Conservation (phyloP, 202 grass and related monocot species). For the Miscanthus sacchariflorus region DNA sequence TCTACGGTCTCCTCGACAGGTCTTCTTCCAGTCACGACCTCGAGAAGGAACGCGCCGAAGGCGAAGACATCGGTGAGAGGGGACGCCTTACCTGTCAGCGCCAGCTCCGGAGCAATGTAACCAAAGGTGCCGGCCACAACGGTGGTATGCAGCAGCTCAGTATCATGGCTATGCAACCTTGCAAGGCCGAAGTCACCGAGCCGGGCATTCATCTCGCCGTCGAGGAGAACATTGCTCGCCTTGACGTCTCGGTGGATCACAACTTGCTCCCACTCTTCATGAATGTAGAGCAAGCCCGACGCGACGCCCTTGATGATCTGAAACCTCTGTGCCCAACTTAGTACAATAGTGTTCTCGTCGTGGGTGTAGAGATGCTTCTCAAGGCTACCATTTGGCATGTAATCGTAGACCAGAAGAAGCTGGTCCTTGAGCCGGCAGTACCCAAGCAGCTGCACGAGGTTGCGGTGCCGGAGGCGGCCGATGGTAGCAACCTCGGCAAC, state of each 20-base stretch:
- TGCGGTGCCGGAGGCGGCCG: conserved; percentile 64
- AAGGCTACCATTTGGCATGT: conserved; percentile 69
- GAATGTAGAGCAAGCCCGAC: conserved; percentile 60
- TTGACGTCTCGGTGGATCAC: conserved; percentile 84
- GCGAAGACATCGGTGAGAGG: conserved; percentile 54
- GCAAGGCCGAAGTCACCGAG: conserved; percentile 71
- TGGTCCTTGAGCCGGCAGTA: conserved; percentile 66
- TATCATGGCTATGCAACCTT: conserved; percentile 41
- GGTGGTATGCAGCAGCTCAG: neutral
- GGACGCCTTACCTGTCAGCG: conserved; percentile 54
- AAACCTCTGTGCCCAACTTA: conserved; percentile 60
- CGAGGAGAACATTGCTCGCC: conserved; percentile 72
- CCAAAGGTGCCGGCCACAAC: neutral
- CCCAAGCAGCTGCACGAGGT: conserved; percentile 66
- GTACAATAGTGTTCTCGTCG: neutral
- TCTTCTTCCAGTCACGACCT: conserved; percentile 49
- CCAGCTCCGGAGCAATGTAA: conserved; percentile 57
- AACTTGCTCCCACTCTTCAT: conserved; percentile 72
- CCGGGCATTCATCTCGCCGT: conserved; percentile 55
- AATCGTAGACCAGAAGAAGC: conserved; percentile 67
- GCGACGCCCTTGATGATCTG: conserved; percentile 63
- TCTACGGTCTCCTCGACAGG: conserved; percentile 35
- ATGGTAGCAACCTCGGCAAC: conserved; percentile 65
- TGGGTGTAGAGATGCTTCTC: conserved; percentile 48
- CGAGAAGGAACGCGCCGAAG: conserved; percentile 54